Evolutionary conservation across 495 filamentous ascomycete genomes (phyloP).

Genomic region (Aspergillus indologenus): DNA sequence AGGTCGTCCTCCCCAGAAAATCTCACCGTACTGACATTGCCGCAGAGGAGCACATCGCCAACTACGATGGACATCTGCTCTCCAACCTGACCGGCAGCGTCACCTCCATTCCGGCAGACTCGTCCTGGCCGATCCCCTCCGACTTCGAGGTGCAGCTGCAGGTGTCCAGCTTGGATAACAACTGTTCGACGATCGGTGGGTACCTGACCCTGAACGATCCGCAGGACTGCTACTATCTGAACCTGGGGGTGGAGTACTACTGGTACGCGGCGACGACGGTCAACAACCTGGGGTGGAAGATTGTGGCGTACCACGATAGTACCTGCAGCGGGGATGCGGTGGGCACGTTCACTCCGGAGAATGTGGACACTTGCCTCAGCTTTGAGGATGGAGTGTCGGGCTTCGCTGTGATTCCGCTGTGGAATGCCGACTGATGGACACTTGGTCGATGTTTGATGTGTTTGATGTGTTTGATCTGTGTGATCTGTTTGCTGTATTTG

Average conservation of each 20-base stretch:
- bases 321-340: not conserved
- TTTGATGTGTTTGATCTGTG: too few relatives aligned
- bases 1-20: not conserved
- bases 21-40: not conserved
- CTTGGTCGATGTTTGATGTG: too few relatives aligned
- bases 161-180: not conserved
- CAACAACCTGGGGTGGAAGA: not conserved
- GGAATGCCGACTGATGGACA: slow-evolving; percentile 12
- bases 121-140: not conserved
- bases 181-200: not conserved
- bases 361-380: not conserved
- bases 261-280: not conserved
- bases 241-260: not conserved
- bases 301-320: not conserved
- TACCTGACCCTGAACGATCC: not conserved
- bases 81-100: slow-evolving; percentile 10
- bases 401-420: slow-evolving; percentile 1
- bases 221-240: not conserved
- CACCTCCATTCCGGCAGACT: slow-evolving; percentile 3
- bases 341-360: not conserved
- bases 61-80: slow-evolving; percentile 8
- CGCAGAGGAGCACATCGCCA: slow-evolving; percentile 10
- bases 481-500: not conserved
- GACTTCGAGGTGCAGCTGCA: not conserved
- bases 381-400: not conserved